A percentile compares a stretch with the other conserved stretches of the same genome.
Conservation (phyloP, 2,329 filamentous ascomycete genomes). For the Aspergillus tamarii region DNA sequence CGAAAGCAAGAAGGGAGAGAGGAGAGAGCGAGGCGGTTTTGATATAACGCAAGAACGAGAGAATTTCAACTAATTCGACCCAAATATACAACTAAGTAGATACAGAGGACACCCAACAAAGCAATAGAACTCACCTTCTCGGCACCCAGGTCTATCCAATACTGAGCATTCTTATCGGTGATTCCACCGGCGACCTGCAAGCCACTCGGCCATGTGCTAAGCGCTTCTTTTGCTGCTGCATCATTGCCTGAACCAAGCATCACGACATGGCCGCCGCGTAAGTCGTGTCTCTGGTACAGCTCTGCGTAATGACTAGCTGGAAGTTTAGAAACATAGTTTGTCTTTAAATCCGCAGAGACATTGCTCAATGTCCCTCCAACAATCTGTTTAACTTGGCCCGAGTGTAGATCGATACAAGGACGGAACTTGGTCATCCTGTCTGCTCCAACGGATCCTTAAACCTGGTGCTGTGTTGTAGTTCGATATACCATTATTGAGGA, state of each 20-base stretch:
- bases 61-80: neutral
- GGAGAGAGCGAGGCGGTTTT: neutral
- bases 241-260: conserved; percentile 92
- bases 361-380: conserved; percentile 88
- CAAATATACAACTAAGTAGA: conserved; percentile 7
- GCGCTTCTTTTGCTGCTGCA: conserved; percentile 74
- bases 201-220: conserved; percentile 75
- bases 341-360: conserved; percentile 69
- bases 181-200: conserved; percentile 96
- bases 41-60: conserved; percentile 2
- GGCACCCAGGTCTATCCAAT: conserved; percentile 87
- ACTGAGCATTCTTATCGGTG: conserved; percentile 76
- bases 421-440: conserved; percentile 84
- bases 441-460: conserved; percentile 11
- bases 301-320: conserved; percentile 79
- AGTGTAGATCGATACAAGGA: conserved; percentile 95
- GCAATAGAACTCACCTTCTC: conserved; percentile 69
- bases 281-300: conserved; percentile 74
- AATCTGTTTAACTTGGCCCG: conserved; percentile 98
- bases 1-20: neutral
- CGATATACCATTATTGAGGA: conserved; percentile 20
- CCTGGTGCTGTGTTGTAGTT: conserved; percentile 14
- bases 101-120: neutral
- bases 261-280: conserved; percentile 88
- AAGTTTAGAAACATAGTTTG: conserved; percentile 87